Percentiles rank a stretch among this genome's conserved stretches.
These are phyloP conservation scores for Eremothecium gossypii DNA, from an alignment of 1,139 yeast genomes.

Conservation along the genomic window DNA sequence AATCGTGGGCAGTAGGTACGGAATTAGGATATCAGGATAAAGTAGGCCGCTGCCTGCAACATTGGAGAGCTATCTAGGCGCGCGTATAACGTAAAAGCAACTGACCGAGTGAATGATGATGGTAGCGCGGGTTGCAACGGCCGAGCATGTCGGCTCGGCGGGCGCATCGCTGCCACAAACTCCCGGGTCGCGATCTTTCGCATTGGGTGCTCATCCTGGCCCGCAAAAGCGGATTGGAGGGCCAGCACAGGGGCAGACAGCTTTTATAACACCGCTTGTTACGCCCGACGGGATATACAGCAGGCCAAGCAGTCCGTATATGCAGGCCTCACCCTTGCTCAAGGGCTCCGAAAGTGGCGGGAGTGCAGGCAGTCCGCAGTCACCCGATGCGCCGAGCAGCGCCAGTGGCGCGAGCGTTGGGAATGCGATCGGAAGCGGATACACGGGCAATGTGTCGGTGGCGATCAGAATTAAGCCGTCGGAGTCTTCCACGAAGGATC, in stretches of 20 bases:
- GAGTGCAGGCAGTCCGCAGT: slow-evolving; percentile 1
- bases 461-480: slow-evolving; percentile 33
- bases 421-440: slow-evolving; percentile 7
- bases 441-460: slow-evolving; percentile 32
- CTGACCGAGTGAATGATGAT: neutral
- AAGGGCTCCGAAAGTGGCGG: neutral
- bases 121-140: slow-evolving; percentile 1
- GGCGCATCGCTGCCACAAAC: slow-evolving; percentile 1
- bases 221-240: neutral
- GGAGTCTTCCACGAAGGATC: slow-evolving; percentile 19
- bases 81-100: too few relatives aligned
- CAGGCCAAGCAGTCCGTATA: slow-evolving; percentile 2
- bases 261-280: neutral
- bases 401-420: neutral
- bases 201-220: neutral
- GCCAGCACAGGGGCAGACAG: neutral
- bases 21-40: too few relatives aligned
- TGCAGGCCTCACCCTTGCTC: slow-evolving; percentile 1
- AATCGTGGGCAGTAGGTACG: too few relatives aligned
- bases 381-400: neutral
- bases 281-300: slow-evolving; percentile 1
- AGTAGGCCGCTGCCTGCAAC: too few relatives aligned
- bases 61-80: too few relatives aligned
- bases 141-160: neutral
- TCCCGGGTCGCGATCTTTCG: slow-evolving; percentile 1